Percentiles rank a stretch among this genome's conserved stretches.
Evolutionary conservation across 225 moss, liverwort and hornwort species (phyloP).

Genomic region (Physcomitrium patens): DNA sequence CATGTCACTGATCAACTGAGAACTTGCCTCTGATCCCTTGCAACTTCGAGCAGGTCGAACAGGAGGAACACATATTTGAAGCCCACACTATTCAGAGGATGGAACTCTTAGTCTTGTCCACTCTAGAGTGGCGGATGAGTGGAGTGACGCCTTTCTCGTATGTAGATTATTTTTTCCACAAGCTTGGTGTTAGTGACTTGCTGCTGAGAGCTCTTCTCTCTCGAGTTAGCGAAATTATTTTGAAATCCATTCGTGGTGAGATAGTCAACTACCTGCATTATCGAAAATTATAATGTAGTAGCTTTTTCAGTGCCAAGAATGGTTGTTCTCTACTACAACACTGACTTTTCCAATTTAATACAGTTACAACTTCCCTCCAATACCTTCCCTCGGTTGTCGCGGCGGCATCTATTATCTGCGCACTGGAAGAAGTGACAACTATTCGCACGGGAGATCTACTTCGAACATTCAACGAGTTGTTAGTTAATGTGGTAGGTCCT

Average conservation of each 20-base stretch:
- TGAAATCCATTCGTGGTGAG: slow-evolving; percentile 66
- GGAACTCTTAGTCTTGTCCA: slow-evolving; percentile 89
- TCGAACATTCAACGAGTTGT: slow-evolving; percentile 54
- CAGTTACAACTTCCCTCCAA: slow-evolving; percentile 71
- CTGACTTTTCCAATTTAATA: slow-evolving; percentile 13
- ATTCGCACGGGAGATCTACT: slow-evolving; percentile 51
- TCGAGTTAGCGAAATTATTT: slow-evolving; percentile 82
- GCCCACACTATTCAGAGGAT: slow-evolving; percentile 87
- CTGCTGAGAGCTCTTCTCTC: slow-evolving; percentile 68
- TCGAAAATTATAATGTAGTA: not conserved
- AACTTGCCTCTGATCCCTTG: no score
- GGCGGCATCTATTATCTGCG: slow-evolving; percentile 71
- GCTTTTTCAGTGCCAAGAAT: not conserved
- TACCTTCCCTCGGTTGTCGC: slow-evolving; percentile 80
- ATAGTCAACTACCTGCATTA: no score
- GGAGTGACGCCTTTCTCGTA: slow-evolving; percentile 91
- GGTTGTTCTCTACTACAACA: not conserved
- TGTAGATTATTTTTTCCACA: slow-evolving; percentile 84
- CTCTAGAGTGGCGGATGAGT: slow-evolving; percentile 96
- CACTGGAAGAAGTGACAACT: slow-evolving; percentile 63
- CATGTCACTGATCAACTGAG: not conserved
- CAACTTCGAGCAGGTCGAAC: slow-evolving; percentile 57
- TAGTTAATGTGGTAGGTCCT: slow-evolving; percentile 48
- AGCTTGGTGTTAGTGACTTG: slow-evolving; percentile 70
- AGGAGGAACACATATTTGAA: slow-evolving; percentile 83